Base-by-base conservation (phyloP, 768 basidiomycete species). In the Rhizopogon vulgaris region DNA sequence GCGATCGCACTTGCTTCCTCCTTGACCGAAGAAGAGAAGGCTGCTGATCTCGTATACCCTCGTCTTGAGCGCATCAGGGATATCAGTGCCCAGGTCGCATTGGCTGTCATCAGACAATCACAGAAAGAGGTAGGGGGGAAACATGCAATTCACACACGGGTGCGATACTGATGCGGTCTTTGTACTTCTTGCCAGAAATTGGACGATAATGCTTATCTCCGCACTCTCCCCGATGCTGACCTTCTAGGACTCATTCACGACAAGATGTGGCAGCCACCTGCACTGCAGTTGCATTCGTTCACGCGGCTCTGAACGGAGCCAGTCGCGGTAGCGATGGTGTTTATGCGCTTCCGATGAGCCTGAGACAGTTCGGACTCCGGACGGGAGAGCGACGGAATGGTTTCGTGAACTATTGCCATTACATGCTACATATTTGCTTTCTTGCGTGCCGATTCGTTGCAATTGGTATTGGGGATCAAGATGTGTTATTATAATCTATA, bases 1-100 rank as follows among this genome's bases (percentile, higher is more conserved):
- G 71, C 86, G 1, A 72, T 85, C 36, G 78, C 85, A 0, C 73
- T 90, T 30, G 74, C 83, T 0, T 72, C 76, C 37, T 78, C 82
- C 1, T 64, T 88, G 48, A 77, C 73, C 3, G 59, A 65, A 0
- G 82, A 83, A 12, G 88, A 90, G 64, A 66, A 61, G 3, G 73
- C 68, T 0, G 70, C 73, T 3, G 78, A 76, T 4, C 64, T 87
- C 34, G 74, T 90, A 10, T 90, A 89, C 57, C 88, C 87, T 8
- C 78, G 85, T 25, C 72, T 90, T 15, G 71, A 67, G 6, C 77
- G 87, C 15, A 79, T 89, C 58, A 73, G 87, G 24, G 81, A 83
- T 43, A 77, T 89, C 57, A 84, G 82, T 49, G 80, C 80, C 4
- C 56, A 67, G 41, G 79, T 90, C 46, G 83, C 86, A 14, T 59